Evolutionary conservation across 306 rosid species (phyloP), one percentile per base, ranked within the genome.

Genomic region (Dalbergia cochinchinensis): DNA sequence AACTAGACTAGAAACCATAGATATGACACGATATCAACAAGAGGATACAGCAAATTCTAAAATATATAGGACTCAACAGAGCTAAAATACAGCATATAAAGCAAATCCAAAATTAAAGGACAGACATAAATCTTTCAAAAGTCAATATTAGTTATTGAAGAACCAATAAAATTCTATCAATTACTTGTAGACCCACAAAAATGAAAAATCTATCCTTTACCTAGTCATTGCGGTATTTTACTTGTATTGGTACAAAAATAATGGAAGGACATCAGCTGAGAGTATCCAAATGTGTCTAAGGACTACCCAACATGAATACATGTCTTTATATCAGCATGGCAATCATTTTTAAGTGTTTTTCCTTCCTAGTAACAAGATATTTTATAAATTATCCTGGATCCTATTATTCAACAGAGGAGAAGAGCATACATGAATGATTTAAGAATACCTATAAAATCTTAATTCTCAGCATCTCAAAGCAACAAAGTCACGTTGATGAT

Each of bases 401-500:
- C 39, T 70, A 45, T 31, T 37, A 41, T 33, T 61, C 42, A 61
- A 70, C 37, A 77, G 63, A 35, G 14, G 64, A 35, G 35, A 71
- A 14, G 31, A 35, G 41, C 50, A 83, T n/a, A 67, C 59, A 58
- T 22, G 26, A 65, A 83, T 58, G 69, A 18, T 33, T 77, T 55
- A 37, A 10, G 69, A n/a, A 55, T 19, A 44, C 47, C 69, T 54
- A 18, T 8, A 0, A 45, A 55, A 26, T 47, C 48, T 69, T 26
- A 55, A 14, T 57, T 85, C 71, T 70, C 69, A 44, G 31, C 34
- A 50, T 16, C 67, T 48, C 78, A 69, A 59, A 57, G 42, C 45
- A 70, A 78, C 16, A 63, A 68, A 10, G 44, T 59, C 58, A 59
- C 26, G 31, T 19, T 34, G 60, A 45, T 26, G 26, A 14, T 59